Base-by-base conservation (phyloP, 768 basidiomycete genomes). In the Hypholoma fasciculare region DNA sequence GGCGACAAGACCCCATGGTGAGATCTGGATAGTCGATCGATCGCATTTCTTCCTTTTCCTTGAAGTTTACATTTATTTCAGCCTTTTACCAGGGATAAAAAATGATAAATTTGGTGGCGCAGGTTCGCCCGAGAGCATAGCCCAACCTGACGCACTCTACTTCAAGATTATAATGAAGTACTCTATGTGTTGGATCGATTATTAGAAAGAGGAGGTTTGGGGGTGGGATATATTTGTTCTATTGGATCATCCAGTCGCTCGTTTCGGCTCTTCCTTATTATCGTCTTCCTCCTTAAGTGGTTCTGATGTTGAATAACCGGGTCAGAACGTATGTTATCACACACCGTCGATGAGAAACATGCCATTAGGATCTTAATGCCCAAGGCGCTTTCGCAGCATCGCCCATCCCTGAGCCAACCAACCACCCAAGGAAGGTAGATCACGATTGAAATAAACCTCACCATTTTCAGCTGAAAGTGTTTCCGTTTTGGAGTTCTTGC, bases 321-420 rank as follows among this genome's bases (percentile, higher is more conserved):
- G 66, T 65, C 49, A 65, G 65, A 63, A 64, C 66, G 61, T 58
- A 61, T 59, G 59, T 59, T 7, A 61, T 65, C 23, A 42, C 34
- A 34, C 12, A 26, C 64, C 67, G 72, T 67, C 61, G 69, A 69
- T 66, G 63, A 70, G 74, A 71, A 73, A 82, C 76, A 79, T 79
- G 77, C 78, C 78, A 78, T 77, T 73, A 67, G 69, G 80, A 82
- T 80, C 82, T 88, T 74, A 92, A 76, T 82, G 76, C 64, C 87
- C 83, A 77, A 83, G 86, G 72, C 89, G 83, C 73, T 75, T 78
- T 81, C 85, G 85, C 67, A 91, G 74, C 73, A 76, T 81, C 74
- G 84, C 78, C 86, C 84, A 86, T 63, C 78, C 75, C 71, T 86
- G 83, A 82, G 84, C 85, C 72, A 86, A 74, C 89, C 88, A 89